A percentile compares a stretch with the other conserved stretches of the same genome.
Conservation (phyloP, 306 rosid species). For the Prunus padus region DNA sequence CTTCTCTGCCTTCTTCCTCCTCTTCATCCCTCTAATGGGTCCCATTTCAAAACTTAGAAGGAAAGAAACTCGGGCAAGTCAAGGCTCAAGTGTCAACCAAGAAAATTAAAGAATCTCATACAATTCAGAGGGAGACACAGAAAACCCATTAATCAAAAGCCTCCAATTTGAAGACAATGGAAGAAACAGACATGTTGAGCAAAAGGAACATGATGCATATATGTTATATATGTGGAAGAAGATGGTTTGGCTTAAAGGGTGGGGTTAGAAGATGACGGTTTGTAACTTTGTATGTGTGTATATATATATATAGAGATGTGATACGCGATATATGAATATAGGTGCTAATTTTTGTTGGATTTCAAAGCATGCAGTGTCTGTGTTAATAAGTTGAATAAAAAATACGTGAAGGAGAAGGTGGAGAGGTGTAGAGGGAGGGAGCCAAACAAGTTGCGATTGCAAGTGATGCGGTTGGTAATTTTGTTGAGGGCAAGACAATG, state of each 20-base stretch:
- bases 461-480: conserved; percentile 9
- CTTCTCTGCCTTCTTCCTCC: conserved; percentile 62
- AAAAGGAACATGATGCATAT: conserved; percentile 22
- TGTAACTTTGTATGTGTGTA: conserved; percentile 16
- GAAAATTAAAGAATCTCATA: conserved; percentile 32
- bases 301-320: not conserved
- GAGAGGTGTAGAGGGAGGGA: conserved; percentile 9
- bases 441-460: conserved; percentile 19
- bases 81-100: conserved; percentile 22
- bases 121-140: conserved; percentile 25
- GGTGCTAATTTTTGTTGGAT: conserved; percentile 22
- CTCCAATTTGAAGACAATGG: conserved; percentile 40
- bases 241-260: conserved; percentile 13
- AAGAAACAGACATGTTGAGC: conserved; percentile 27
- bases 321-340: not conserved
- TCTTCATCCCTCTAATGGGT: conserved; percentile 81
- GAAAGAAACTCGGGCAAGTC: conserved; percentile 16
- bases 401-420: conserved; percentile 10
- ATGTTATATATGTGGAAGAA: conserved; percentile 10
- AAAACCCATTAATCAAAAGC: conserved; percentile 34
- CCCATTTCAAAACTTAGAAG: conserved; percentile 55
- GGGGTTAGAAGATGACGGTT: conserved; percentile 18
- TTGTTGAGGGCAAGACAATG: conserved; percentile 8
- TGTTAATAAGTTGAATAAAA: conserved; percentile 23
- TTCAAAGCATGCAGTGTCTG: conserved; percentile 42